Evolutionary conservation across 345 rosid genomes (phyloP), one percentile per base, ranked within the genome.

Genomic region (Eucalyptus cloeziana): DNA sequence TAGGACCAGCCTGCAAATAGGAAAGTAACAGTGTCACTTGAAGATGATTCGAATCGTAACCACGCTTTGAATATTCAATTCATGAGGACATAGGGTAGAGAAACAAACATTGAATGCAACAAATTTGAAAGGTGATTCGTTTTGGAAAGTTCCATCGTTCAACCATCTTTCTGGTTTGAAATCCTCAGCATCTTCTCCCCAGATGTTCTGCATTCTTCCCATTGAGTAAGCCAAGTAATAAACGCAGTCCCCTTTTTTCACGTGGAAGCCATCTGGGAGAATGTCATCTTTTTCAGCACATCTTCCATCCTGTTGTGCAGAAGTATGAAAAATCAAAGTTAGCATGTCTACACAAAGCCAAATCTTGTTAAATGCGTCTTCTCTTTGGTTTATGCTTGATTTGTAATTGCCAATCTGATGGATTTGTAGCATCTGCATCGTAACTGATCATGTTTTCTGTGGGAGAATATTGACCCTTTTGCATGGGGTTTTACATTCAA

Each of bases 91-190:
- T 16, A 51, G 54, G 54, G 3, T 7, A 51, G 27, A 49, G 67
- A 25, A 58, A 71, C 89, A 2, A 7, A 94, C 97, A 90, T 97
- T 93, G 88, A 95, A 97, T 27, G 96, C 90, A 11, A 91, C 81
- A 88, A 97, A 97, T 91, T 97, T 96, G 94, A 95, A 95, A 1
- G 98, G 94, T 5, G 96, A 93, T 89, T 97, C 94, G 1, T 95
- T 96, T 54, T 93, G 97, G 88, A 97, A 96, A 45, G 88, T 52
- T 43, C 98, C 97, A 49, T 94, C 87, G 33, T 91, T 89, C 43
- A 97, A 93, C 98, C 99, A 96, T 91, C 99, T 94, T 92, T 96
- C 96, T 2, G 98, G 99, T 40, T 89, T 90, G 89, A 94, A 95
- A 17, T 91, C 95, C 87, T 93, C 95, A 3, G 96, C 97, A 88